Percentiles rank a stretch among this genome's conserved stretches.
Conservation (phyloP, 2,329 filamentous ascomycete species). For the Colletotrichum graminicola region DNA sequence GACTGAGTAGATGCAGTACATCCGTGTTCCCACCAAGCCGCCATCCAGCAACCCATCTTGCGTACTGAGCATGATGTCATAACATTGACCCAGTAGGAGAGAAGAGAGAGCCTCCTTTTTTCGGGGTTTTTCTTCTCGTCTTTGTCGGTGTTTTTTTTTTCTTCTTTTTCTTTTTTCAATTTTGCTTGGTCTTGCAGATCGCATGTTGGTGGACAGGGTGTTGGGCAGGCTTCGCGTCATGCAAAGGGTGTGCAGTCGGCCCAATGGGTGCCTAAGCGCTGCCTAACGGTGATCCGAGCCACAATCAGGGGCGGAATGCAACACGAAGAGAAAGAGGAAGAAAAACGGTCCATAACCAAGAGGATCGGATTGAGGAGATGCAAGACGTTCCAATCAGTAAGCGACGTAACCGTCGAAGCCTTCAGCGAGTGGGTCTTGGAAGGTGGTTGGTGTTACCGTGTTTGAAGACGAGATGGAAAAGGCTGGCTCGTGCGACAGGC, state of each 20-base stretch:
- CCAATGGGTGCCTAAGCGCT: constrained; percentile 37
- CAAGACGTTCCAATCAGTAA: constrained; percentile 25
- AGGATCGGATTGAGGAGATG: constrained; percentile 6
- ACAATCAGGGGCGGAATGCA: constrained; percentile 14
- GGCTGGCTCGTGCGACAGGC: constrained; percentile 38
- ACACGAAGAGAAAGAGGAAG: constrained; percentile 6
- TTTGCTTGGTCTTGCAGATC: constrained; percentile 21
- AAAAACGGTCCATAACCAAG: not conserved
- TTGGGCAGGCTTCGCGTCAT: constrained; percentile 36
- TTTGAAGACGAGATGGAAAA: constrained; percentile 42
- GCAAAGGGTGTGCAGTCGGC: constrained; percentile 18
- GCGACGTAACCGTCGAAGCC: constrained; percentile 31
- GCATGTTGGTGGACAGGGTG: constrained; percentile 21
- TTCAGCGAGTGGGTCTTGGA: constrained; percentile 26
- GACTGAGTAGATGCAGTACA: not conserved
- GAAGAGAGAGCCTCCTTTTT: not conserved
- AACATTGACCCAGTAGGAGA: constrained; percentile 6
- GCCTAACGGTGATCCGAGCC: constrained; percentile 25
- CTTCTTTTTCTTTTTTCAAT: constrained; percentile 1
- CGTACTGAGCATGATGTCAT: constrained; percentile 29
- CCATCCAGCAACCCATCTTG: constrained; percentile 5
- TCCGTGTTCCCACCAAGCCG: constrained; percentile 22
- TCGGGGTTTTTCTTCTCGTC: not conserved
- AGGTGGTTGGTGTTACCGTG: constrained; percentile 40
- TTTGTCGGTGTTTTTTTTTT: constrained; percentile 13